Conservation (phyloP, 768 basidiomycete species). For the Tubosaeta brunneosetosa region DNA sequence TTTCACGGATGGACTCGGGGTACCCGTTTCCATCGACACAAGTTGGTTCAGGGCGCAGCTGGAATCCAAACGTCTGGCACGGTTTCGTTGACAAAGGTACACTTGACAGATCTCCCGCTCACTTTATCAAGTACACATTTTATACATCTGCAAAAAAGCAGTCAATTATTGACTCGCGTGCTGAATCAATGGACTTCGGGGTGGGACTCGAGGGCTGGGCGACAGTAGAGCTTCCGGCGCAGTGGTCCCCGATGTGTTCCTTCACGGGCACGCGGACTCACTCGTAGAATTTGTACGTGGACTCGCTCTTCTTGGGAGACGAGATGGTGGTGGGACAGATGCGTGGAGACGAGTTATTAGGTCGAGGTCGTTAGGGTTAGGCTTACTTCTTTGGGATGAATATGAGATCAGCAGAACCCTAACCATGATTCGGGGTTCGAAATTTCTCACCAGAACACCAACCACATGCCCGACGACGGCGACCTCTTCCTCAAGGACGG, state of each 20-base stretch:
- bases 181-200: slow-evolving; percentile 18
- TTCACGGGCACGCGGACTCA: slow-evolving; percentile 4
- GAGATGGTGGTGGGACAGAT: slow-evolving; percentile 11
- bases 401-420: slow-evolving; percentile 14
- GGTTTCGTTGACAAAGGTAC: slow-evolving; percentile 81
- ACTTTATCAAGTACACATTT: slow-evolving; percentile 72
- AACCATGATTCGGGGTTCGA: slow-evolving; percentile 28
- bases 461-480: background rate
- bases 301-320: slow-evolving; percentile 29
- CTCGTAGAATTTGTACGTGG: slow-evolving; percentile 37
- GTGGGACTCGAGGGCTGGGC: too few relatives aligned
- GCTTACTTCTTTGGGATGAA: too few relatives aligned
- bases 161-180: too few relatives aligned
- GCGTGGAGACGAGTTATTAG: slow-evolving; percentile 12
- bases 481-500: slow-evolving; percentile 23
- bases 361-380: too few relatives aligned
- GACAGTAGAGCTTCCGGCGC: slow-evolving; percentile 29
- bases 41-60: slow-evolving; percentile 46
- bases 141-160: background rate
- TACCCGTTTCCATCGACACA: slow-evolving; percentile 63
- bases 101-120: slow-evolving; percentile 60
- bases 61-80: slow-evolving; percentile 69
- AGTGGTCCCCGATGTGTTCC: slow-evolving; percentile 8
- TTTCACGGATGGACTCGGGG: slow-evolving; percentile 45
- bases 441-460: slow-evolving; percentile 7